Conservation (phyloP, 2,329 filamentous ascomycete species). For the Talaromyces sp. region DNA sequence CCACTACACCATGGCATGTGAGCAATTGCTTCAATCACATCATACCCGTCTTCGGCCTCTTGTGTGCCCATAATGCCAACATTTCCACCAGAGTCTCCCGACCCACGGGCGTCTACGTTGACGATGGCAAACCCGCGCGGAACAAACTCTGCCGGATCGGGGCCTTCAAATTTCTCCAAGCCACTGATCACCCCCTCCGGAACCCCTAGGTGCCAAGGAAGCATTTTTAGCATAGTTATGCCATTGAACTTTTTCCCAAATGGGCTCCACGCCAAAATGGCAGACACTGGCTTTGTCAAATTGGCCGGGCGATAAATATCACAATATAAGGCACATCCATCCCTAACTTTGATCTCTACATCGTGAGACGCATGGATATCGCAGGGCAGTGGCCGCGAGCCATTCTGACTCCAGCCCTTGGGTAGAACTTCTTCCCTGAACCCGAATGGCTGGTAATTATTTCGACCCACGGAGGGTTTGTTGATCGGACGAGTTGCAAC, state of each 20-base stretch:
- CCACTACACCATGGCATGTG: conserved; percentile 26
- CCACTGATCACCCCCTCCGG: background rate
- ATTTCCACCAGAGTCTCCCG: conserved; percentile 22
- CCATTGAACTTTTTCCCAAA: background rate
- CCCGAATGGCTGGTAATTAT: background rate
- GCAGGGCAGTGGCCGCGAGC: background rate
- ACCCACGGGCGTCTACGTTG: conserved; percentile 21
- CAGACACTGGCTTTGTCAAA: background rate
- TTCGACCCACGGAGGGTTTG: background rate
- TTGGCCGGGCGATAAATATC: background rate
- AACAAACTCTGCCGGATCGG: conserved; percentile 24
- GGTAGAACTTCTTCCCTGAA: background rate
- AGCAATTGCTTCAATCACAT: conserved; percentile 9
- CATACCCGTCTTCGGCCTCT: conserved; percentile 25
- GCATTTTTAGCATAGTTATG: background rate
- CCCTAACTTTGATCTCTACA: background rate
- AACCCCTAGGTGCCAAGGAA: background rate
- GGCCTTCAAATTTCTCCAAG: background rate
- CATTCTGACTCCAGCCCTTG: background rate
- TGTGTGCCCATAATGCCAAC: conserved; percentile 31
- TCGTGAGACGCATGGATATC: background rate
- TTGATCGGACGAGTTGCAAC: background rate
- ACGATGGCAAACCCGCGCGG: conserved; percentile 21
- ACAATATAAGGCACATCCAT: background rate
- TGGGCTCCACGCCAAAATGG: background rate